These are phyloP conservation scores for Chaetomiaceae sp. DNA, from an alignment of 2,329 filamentous ascomycete genomes.

Conservation along the genomic window DNA sequence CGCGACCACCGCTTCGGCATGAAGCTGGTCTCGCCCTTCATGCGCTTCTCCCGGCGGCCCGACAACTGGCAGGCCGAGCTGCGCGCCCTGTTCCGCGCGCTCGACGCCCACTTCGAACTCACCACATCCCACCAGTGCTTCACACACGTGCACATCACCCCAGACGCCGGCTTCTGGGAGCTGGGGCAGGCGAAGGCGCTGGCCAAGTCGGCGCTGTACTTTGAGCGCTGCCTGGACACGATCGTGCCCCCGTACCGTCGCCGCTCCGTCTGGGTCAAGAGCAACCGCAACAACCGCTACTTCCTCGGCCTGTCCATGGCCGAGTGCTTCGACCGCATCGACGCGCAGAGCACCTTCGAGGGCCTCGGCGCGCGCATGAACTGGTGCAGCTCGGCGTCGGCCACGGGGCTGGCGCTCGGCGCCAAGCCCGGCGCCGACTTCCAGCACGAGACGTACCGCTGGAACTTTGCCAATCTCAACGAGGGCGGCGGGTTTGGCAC, in stretches of 20 bases:
- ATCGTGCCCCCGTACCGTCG: constrained; percentile 22
- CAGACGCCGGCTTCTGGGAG: constrained; percentile 16
- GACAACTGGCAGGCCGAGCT: constrained; percentile 15
- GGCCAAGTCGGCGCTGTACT: constrained; percentile 22
- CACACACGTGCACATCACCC: constrained; percentile 22
- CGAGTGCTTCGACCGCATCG: constrained; percentile 16
- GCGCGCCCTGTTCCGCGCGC: constrained; percentile 2
- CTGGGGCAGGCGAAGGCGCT: constrained; percentile 20
- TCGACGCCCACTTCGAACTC: constrained; percentile 22
- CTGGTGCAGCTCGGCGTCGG: constrained; percentile 17
- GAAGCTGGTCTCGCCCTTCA: constrained; percentile 22
- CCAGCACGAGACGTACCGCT: constrained; percentile 18
- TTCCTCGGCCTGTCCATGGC: constrained; percentile 10
- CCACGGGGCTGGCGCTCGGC: constrained; percentile 19
- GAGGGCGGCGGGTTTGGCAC: constrained; percentile 15
- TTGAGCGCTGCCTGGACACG: constrained; percentile 23
- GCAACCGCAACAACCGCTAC: constrained; percentile 23
- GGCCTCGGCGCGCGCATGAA: constrained; percentile 19
- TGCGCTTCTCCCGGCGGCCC: constrained; percentile 16
- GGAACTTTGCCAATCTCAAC: constrained; percentile 18
- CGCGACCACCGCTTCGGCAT: constrained; percentile 22
- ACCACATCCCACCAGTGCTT: constrained; percentile 22
- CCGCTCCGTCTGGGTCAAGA: constrained; percentile 21
- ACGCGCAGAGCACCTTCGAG: constrained; percentile 8
- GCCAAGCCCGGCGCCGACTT: constrained; percentile 13